A percentile compares a stretch with the other conserved stretches of the same genome.
phyloP scores from a whole-genome alignment of 2,329 filamentous ascomycete species.

The Pseudopithomyces chartarum region DNA sequence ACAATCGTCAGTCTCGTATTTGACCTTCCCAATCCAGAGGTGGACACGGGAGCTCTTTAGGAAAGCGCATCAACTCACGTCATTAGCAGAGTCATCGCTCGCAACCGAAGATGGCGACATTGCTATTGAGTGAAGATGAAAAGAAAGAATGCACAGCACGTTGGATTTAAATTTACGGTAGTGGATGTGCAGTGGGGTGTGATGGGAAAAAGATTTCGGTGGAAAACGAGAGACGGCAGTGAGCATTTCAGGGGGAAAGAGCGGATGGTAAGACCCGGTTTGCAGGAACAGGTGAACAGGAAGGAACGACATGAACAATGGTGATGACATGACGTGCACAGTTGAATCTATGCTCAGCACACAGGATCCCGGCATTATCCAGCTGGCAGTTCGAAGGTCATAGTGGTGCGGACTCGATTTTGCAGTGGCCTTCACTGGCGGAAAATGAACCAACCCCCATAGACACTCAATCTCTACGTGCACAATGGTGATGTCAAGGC shows the following conservation, averaged over 20 bases:
- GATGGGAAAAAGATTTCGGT: not conserved
- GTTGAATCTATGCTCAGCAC: not conserved
- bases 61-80: slow-evolving; percentile 42
- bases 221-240: not conserved
- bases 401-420: no score
- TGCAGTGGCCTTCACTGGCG: not conserved
- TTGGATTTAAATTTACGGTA: not conserved
- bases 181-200: not conserved
- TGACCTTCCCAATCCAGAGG: no score
- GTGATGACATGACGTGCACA: not conserved
- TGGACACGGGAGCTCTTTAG: not conserved
- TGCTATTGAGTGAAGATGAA: slow-evolving; percentile 5
- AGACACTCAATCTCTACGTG: not conserved
- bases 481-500: not conserved
- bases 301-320: not conserved
- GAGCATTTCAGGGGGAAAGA: slow-evolving; percentile 8
- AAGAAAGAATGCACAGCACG: slow-evolving; percentile 6
- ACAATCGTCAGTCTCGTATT: not conserved
- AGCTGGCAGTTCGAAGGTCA: no score
- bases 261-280: not conserved
- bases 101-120: slow-evolving; percentile 56
- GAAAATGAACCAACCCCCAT: no score
- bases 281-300: not conserved
- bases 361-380: no score
- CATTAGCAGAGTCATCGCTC: slow-evolving; percentile 57